phyloP scores from a whole-genome alignment of 768 basidiomycete species.

The Paxillus ammoniavirescens region DNA sequence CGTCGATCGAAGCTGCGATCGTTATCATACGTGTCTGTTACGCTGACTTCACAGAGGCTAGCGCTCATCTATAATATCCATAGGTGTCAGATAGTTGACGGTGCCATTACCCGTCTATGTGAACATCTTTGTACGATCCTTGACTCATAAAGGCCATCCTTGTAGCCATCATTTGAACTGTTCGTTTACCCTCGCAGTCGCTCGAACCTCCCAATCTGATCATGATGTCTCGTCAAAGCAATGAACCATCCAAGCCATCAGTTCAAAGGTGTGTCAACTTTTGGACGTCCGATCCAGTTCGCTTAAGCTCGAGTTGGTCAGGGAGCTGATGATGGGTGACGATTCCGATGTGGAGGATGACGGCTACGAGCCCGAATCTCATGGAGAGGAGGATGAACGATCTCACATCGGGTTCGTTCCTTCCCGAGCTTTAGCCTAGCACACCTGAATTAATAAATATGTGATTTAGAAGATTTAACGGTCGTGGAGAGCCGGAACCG shows the following conservation, averaged over 20 bases:
- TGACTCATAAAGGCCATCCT: conserved; percentile 9
- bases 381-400: not conserved
- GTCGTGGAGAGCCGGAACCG: not conserved
- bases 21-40: conserved; percentile 16
- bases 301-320: conserved; percentile 1
- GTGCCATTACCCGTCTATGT: not conserved
- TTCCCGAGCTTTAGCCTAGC: not conserved
- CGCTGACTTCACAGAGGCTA: not conserved
- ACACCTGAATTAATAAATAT: too few relatives aligned
- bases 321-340: not conserved
- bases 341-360: not conserved
- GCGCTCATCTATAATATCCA: too few relatives aligned
- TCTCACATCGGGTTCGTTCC: not conserved
- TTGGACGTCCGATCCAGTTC: too few relatives aligned
- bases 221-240: not conserved
- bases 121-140: conserved; percentile 6
- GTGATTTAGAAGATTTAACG: not conserved
- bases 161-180: not conserved
- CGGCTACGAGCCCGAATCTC: not conserved
- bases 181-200: too few relatives aligned
- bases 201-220: not conserved
- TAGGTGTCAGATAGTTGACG: too few relatives aligned
- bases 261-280: too few relatives aligned
- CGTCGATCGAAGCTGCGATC: not conserved
- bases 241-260: not conserved